Percentiles rank a stretch among this genome's conserved stretches.
These are phyloP conservation scores for Moniliophthora roreri DNA, from an alignment of 1,284 basidiomycete species.

Conservation along the genomic window DNA sequence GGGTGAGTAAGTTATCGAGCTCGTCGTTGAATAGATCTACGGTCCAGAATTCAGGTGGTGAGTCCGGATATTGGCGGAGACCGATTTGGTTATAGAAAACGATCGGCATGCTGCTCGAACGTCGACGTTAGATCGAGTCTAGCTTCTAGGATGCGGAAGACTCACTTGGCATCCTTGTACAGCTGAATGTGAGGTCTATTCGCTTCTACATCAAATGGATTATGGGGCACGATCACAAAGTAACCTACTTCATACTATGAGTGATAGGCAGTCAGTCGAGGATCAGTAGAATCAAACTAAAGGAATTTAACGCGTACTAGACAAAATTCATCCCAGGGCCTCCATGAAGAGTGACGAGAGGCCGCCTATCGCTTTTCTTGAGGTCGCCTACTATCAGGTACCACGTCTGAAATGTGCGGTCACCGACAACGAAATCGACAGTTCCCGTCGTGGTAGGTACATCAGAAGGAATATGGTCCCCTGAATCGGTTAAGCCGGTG, in stretches of 20 bases:
- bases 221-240: not conserved
- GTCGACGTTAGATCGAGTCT: not conserved
- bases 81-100: conserved; percentile 48
- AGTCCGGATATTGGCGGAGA: conserved; percentile 31
- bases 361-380: conserved; percentile 3
- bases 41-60: conserved; percentile 37
- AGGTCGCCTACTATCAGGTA: conserved; percentile 14
- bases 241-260: conserved; percentile 3
- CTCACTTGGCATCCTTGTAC: conserved; percentile 1
- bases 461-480: too few relatives aligned
- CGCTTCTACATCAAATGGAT: not conserved
- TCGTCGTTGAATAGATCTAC: conserved; percentile 41
- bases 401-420: conserved; percentile 10
- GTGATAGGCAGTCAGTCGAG: not conserved
- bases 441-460: not conserved
- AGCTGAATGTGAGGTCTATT: conserved; percentile 3
- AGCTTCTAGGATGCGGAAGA: not conserved
- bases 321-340: conserved; percentile 4
- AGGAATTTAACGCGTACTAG: too few relatives aligned
- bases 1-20: conserved; percentile 35
- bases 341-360: conserved; percentile 6
- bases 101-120: conserved; percentile 24
- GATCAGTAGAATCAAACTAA: too few relatives aligned
- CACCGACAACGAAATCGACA: conserved; percentile 3
- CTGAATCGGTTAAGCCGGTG: too few relatives aligned